phyloP scores from a whole-genome alignment of 2,329 filamentous ascomycete species.

The Drechslerella stenobrocha region DNA sequence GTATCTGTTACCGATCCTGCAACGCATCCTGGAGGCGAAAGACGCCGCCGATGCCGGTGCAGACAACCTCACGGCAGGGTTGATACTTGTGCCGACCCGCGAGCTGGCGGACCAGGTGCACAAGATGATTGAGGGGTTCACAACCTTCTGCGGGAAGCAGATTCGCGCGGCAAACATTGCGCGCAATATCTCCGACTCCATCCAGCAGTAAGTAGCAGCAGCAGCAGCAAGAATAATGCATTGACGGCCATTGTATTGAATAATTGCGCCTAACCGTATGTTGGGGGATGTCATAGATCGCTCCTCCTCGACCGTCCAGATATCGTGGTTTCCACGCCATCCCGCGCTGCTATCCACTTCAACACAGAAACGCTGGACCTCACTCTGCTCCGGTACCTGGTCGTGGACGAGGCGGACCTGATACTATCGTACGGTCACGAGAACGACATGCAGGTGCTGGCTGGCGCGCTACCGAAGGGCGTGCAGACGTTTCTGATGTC shows the following conservation, averaged over 20 bases:
- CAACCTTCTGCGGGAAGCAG: slow-evolving; percentile 81
- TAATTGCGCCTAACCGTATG: background rate
- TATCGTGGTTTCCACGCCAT: slow-evolving; percentile 85
- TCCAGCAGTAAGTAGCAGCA: slow-evolving; percentile 62
- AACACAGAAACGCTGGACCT: slow-evolving; percentile 59
- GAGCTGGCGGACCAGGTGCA: slow-evolving; percentile 91
- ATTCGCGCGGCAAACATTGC: slow-evolving; percentile 82
- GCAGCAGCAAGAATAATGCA: too few species aligned
- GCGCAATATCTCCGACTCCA: slow-evolving; percentile 84
- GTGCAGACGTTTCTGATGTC: slow-evolving; percentile 93
- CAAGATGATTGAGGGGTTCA: slow-evolving; percentile 74
- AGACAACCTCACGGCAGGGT: slow-evolving; percentile 65
- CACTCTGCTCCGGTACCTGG: slow-evolving; percentile 72
- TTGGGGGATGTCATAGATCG: slow-evolving; percentile 61
- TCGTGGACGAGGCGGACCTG: slow-evolving; percentile 92
- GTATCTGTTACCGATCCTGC: slow-evolving; percentile 85
- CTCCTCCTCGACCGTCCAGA: slow-evolving; percentile 84
- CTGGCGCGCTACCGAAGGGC: slow-evolving; percentile 76
- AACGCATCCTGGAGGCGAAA: slow-evolving; percentile 79
- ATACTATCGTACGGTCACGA: slow-evolving; percentile 93
- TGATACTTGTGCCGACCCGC: slow-evolving; percentile 90
- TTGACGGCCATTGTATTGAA: background rate
- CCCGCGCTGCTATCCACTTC: slow-evolving; percentile 77
- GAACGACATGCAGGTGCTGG: slow-evolving; percentile 79
- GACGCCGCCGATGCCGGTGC: slow-evolving; percentile 56